These are phyloP conservation scores for Fusarium secorum DNA, from an alignment of 2,329 filamentous ascomycete genomes.

Conservation along the genomic window DNA sequence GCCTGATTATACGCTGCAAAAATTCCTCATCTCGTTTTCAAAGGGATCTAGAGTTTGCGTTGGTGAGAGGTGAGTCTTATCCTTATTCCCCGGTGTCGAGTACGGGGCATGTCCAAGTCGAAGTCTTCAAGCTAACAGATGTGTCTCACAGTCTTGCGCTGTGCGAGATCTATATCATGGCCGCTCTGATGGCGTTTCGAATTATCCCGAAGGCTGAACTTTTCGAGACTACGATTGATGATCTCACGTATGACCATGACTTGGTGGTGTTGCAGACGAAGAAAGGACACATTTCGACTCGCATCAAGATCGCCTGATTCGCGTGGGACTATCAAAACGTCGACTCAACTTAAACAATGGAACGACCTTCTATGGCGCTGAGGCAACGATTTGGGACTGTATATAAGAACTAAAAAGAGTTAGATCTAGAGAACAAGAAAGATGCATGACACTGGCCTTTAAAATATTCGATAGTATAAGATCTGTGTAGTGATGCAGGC, in stretches of 20 bases:
- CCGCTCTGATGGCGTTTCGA: constrained; percentile 14
- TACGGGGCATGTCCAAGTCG: accelerated
- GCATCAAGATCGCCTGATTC: neutral
- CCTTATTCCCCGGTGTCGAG: accelerated
- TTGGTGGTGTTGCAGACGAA: constrained; percentile 31
- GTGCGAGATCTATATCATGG: constrained; percentile 34
- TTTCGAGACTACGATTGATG: constrained; percentile 28
- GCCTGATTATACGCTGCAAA: constrained; percentile 39
- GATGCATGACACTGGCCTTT: accelerated
- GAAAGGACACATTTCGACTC: constrained; percentile 26
- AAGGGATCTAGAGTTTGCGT: constrained; percentile 34
- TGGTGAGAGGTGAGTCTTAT: constrained; percentile 31
- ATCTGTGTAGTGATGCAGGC: neutral
- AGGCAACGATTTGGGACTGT: neutral
- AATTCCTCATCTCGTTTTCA: constrained; percentile 32
- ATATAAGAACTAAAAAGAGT: neutral
- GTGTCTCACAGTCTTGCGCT: constrained; percentile 17
- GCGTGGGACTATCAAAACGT: too few species aligned
- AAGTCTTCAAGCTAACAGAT: neutral
- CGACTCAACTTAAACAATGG: neutral
- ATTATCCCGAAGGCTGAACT: constrained; percentile 24
- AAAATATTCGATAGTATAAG: neutral
- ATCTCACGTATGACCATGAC: constrained; percentile 33
- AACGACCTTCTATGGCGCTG: neutral
- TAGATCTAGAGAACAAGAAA: neutral